Base-by-base conservation (phyloP, 2,329 filamentous ascomycete genomes). In the Thermochaetoides dissita region DNA sequence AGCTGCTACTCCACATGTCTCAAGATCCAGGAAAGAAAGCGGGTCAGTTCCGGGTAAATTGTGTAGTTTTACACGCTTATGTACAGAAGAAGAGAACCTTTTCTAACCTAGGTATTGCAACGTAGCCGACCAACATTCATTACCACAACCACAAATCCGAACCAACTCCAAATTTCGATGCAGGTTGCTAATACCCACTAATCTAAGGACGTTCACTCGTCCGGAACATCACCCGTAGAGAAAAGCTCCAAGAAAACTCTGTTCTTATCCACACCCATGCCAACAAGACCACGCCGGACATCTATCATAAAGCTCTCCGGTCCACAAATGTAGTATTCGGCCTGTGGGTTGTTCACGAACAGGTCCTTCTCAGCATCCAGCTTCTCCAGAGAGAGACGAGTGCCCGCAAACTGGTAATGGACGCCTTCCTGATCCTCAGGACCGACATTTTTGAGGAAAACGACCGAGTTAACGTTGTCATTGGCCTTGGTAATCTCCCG, bases 291-390 rank as follows among this genome's bases (percentile, higher is more conserved):
- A 7, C 60, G 58, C 49, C 73, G 64, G 17, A 73, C 63, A 33
- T 74, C 71, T 8, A 68, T 52, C 84, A 88, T 88, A 65, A 86
- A 88, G 7, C 58, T 55, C 46, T 69, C 67, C 0, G 83, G 82
- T 0, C 83, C 84, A 54, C 84, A 88, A 41, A 84, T 62, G 51
- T 74, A 87, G 58, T 86, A 88, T 53, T 77, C 65, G 0, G 83
- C 67, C 36, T 60, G 60, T 1, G 59, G 39, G 50, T 80, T 63
- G 12, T 65, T 61, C 1, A 79, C 55, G 49, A 69, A 74, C n/a
- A 88, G 61, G 37, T 73, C 64, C 1, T 60, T 54, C 7, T 71
- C 63, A 24, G 60, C 56, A 48, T 73, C 67, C 33, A 84, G 55
- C 42, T 65, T 67, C 30, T 63, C 59, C n/a, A 87, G 57, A 44